A percentile compares a stretch with the other conserved stretches of the same genome.
Conservation (phyloP, 306 rosid genomes). For the Geum urbanum region DNA sequence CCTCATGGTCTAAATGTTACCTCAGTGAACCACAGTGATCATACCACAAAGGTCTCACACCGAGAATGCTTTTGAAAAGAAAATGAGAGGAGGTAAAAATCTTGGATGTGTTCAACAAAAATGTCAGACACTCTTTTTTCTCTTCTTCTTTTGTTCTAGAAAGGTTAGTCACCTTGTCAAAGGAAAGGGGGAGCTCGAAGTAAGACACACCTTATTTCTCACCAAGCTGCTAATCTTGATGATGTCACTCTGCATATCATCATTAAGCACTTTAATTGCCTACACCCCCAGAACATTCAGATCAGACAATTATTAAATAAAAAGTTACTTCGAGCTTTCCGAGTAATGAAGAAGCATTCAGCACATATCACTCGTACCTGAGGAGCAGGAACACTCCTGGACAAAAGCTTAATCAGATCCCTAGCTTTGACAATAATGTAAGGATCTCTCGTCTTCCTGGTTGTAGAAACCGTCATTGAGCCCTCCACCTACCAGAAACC, state of each 20-base stretch:
- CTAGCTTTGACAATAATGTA: constrained; percentile 80
- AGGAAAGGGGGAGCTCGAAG: background rate
- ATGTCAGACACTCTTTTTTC: background rate
- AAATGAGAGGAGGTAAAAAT: background rate
- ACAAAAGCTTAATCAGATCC: constrained; percentile 82
- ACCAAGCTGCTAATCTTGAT: constrained; percentile 76
- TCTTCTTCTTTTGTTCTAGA: too few species aligned
- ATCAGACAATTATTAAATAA: too few species aligned
- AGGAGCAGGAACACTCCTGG: constrained; percentile 91
- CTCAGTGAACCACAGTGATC: background rate
- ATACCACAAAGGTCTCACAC: background rate
- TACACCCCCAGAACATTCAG: constrained; percentile 22
- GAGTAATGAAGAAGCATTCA: background rate
- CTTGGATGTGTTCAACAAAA: background rate
- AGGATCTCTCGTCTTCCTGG: constrained; percentile 84
- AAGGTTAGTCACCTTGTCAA: background rate
- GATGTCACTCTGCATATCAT: constrained; percentile 81
- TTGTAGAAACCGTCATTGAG: constrained; percentile 88
- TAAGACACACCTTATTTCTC: constrained; percentile 57
- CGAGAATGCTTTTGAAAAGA: background rate
- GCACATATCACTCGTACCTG: constrained; percentile 41
- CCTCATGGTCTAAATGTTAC: background rate
- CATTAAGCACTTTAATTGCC: constrained; percentile 80
- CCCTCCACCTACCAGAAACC: constrained; percentile 58
- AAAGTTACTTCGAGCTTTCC: too few species aligned